Evolutionary conservation across 768 basidiomycete genomes (phyloP).

Genomic region (Leccinum barrowsii): DNA sequence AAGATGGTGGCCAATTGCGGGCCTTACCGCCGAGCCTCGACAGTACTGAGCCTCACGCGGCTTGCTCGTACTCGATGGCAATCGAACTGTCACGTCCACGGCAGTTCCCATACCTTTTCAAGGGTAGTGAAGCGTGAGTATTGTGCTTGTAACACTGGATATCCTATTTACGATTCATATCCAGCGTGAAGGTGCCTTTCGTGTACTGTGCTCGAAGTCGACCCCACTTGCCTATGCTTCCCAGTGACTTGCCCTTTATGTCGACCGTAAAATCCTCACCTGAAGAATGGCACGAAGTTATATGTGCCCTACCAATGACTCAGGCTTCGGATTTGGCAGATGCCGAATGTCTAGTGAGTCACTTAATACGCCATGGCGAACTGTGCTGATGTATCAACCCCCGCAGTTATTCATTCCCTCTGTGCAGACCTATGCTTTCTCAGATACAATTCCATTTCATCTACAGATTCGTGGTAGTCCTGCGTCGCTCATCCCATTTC

Average conservation of each 20-base stretch:
- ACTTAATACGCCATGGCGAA: background rate
- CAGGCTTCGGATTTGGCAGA: slow-evolving; percentile 34
- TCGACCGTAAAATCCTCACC: slow-evolving; percentile 57
- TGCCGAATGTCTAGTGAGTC: slow-evolving; percentile 48
- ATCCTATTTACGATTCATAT: background rate
- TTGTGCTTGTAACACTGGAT: background rate
- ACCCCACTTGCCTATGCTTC: slow-evolving; percentile 51
- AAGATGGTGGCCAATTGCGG: slow-evolving; percentile 29
- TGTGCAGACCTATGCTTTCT: slow-evolving; percentile 48
- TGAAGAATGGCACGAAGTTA: slow-evolving; percentile 62
- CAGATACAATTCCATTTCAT: slow-evolving; percentile 62
- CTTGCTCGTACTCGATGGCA: slow-evolving; percentile 44
- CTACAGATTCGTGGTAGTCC: slow-evolving; percentile 53
- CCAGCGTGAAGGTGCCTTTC: slow-evolving; percentile 48
- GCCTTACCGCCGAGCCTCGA: slow-evolving; percentile 51
- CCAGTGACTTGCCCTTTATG: slow-evolving; percentile 44
- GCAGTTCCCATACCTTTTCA: slow-evolving; percentile 43
- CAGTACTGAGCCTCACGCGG: slow-evolving; percentile 24
- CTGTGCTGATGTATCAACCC: background rate
- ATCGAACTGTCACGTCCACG: slow-evolving; percentile 39
- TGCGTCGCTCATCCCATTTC: slow-evolving; percentile 44
- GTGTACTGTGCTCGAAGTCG: slow-evolving; percentile 51
- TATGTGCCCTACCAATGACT: slow-evolving; percentile 40
- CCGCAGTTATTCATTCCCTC: slow-evolving; percentile 58
- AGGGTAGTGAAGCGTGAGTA: slow-evolving; percentile 43